Evolutionary conservation across 495 filamentous ascomycete genomes (phyloP).

Genomic region (Podospora appendiculata): DNA sequence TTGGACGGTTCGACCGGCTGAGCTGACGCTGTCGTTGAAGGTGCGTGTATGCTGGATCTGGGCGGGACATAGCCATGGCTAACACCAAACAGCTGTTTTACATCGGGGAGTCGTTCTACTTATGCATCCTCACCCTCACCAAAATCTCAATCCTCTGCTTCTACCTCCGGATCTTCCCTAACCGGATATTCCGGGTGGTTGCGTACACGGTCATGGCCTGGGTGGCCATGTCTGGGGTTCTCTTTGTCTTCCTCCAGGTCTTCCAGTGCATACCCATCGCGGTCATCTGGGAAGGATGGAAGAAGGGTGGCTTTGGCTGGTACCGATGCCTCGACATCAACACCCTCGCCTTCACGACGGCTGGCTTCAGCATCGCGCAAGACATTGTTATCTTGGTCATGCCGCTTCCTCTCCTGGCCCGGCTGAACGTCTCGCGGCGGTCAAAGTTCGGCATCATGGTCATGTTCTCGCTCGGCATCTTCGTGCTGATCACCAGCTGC

Average conservation of each 20-base stretch:
- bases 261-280: conserved; percentile 35
- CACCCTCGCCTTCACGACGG: conserved; percentile 22
- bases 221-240: conserved; percentile 20
- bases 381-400: conserved; percentile 35
- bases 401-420: conserved; percentile 27
- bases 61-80: background rate
- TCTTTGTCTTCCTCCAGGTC: conserved; percentile 26
- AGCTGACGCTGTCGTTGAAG: conserved; percentile 9
- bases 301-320: conserved; percentile 22
- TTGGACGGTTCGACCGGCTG: conserved; percentile 11
- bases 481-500: conserved; percentile 32
- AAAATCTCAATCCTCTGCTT: conserved; percentile 45
- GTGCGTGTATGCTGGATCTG: background rate
- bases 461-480: conserved; percentile 40
- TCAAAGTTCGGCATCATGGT: conserved; percentile 29
- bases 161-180: conserved; percentile 45
- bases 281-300: conserved; percentile 30
- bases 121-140: conserved; percentile 32
- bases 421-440: conserved; percentile 22
- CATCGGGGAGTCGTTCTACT: conserved; percentile 30
- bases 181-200: conserved; percentile 28
- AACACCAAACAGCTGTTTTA: conserved; percentile 25
- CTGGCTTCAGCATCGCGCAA: conserved; percentile 28
- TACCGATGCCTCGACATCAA: conserved; percentile 29
- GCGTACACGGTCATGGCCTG: conserved; percentile 27